Conservation (phyloP, 768 basidiomycete species). For the Plicaturopsis crispa region DNA sequence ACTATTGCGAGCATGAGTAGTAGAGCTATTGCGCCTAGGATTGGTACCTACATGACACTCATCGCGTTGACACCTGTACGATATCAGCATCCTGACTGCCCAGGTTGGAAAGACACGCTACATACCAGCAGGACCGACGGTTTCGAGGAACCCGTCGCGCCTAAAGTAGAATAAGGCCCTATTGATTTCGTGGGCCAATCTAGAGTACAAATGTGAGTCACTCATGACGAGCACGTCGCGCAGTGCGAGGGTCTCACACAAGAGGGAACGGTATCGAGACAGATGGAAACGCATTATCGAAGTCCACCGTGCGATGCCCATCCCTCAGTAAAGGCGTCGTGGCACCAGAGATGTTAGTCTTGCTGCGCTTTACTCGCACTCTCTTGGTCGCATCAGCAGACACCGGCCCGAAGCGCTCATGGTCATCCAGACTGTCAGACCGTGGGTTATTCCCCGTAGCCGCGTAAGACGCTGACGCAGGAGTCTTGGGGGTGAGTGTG, state of each 20-base stretch:
- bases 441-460: slow-evolving; percentile 26
- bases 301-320: slow-evolving; percentile 49
- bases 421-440: slow-evolving; percentile 19
- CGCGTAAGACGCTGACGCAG: slow-evolving; percentile 31
- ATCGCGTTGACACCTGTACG: slow-evolving; percentile 69
- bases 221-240: too few relatives aligned
- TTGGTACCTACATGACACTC: slow-evolving; percentile 46
- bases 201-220: slow-evolving; percentile 19
- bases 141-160: slow-evolving; percentile 77
- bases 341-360: slow-evolving; percentile 36
- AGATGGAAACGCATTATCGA: slow-evolving; percentile 48
- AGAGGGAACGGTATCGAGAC: slow-evolving; percentile 77
- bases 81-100: slow-evolving; percentile 5
- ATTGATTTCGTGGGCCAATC: slow-evolving; percentile 78
- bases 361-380: slow-evolving; percentile 65
- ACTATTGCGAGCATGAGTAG: slow-evolving; percentile 25
- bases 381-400: slow-evolving; percentile 54
- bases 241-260: slow-evolving; percentile 37
- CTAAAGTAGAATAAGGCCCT: slow-evolving; percentile 65
- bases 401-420: too few relatives aligned
- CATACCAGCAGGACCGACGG: slow-evolving; percentile 83
- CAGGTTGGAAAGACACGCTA: too few relatives aligned
- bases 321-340: slow-evolving; percentile 59
- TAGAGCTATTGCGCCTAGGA: too few relatives aligned
- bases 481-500: slow-evolving; percentile 25